Conservation (phyloP, 305 asterid genomes). For the Fraxinus ornus region DNA sequence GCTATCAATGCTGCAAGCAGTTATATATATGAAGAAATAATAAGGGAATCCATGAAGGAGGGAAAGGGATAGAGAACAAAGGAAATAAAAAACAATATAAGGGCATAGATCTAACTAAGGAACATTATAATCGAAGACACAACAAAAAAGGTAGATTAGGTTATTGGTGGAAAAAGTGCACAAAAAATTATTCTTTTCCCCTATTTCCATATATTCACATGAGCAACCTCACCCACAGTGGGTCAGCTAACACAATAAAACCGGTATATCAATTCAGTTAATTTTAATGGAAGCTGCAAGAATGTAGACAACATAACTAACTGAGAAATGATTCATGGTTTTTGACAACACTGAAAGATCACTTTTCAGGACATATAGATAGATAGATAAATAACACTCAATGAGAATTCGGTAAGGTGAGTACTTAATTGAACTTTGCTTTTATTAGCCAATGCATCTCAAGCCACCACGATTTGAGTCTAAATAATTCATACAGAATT, state of each 20-base stretch:
- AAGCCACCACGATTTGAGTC: constrained; percentile 5
- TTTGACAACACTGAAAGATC: not conserved
- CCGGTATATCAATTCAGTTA: not conserved
- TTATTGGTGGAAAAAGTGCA: not conserved
- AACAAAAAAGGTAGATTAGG: not conserved
- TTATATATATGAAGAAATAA: not conserved
- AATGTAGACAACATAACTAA: not conserved
- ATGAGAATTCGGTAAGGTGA: not conserved
- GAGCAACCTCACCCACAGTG: not conserved
- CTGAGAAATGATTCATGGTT: not conserved
- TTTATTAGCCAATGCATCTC: constrained; percentile 12
- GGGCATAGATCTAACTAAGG: not conserved
- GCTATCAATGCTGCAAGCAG: not conserved
- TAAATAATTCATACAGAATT: not conserved
- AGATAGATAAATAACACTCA: not conserved
- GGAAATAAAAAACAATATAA: not conserved
- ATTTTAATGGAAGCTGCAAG: not conserved
- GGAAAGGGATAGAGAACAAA: not conserved
- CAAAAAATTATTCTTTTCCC: not conserved
- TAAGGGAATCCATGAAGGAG: not conserved
- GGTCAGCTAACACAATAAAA: not conserved
- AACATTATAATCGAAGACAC: not conserved
- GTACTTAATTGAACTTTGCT: not conserved
- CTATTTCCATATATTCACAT: not conserved
- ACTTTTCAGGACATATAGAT: not conserved